These are phyloP conservation scores for Penicillium atrosanguineum DNA, from an alignment of 495 filamentous ascomycete genomes.

Conservation along the genomic window DNA sequence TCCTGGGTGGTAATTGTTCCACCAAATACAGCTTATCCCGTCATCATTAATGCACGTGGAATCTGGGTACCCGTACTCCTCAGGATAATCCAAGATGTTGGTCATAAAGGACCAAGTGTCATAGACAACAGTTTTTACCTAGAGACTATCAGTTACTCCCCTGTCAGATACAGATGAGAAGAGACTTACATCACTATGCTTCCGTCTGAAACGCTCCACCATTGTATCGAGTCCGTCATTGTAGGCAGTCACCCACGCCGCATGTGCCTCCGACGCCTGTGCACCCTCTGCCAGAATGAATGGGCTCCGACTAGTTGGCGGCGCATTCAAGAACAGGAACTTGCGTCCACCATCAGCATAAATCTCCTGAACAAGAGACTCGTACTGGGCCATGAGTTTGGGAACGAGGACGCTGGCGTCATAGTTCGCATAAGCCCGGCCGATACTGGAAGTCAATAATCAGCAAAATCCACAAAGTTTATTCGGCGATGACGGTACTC, in stretches of 20 bases:
- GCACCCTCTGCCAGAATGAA: slow-evolving; percentile 36
- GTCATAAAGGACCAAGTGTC: slow-evolving; percentile 45
- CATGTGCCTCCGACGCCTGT: slow-evolving; percentile 20
- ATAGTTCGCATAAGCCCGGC: slow-evolving; percentile 57
- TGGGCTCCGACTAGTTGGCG: slow-evolving; percentile 67
- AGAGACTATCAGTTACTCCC: slow-evolving; percentile 1
- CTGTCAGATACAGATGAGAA: neutral
- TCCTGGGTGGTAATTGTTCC: slow-evolving; percentile 40
- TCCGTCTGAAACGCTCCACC: slow-evolving; percentile 22
- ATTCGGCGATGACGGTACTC: slow-evolving; percentile 40
- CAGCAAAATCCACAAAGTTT: no score
- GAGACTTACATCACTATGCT: slow-evolving; percentile 26
- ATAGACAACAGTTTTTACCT: slow-evolving; percentile 31
- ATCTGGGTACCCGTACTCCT: slow-evolving; percentile 34
- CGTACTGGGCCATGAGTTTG: slow-evolving; percentile 58
- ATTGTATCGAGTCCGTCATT: slow-evolving; percentile 28
- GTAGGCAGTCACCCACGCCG: slow-evolving; percentile 31
- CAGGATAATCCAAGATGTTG: slow-evolving; percentile 52
- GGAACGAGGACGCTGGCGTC: slow-evolving; percentile 43
- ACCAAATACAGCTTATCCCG: slow-evolving; percentile 37
- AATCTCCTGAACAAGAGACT: slow-evolving; percentile 51
- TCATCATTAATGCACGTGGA: slow-evolving; percentile 33
- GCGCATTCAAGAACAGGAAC: slow-evolving; percentile 74
- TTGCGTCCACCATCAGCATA: slow-evolving; percentile 67
- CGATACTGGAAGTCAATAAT: slow-evolving; percentile 37